Percentiles rank a stretch among this genome's conserved stretches.
Evolutionary conservation across 2,329 filamentous ascomycete species (phyloP).

Genomic region (Pseudogymnoascus sp.): DNA sequence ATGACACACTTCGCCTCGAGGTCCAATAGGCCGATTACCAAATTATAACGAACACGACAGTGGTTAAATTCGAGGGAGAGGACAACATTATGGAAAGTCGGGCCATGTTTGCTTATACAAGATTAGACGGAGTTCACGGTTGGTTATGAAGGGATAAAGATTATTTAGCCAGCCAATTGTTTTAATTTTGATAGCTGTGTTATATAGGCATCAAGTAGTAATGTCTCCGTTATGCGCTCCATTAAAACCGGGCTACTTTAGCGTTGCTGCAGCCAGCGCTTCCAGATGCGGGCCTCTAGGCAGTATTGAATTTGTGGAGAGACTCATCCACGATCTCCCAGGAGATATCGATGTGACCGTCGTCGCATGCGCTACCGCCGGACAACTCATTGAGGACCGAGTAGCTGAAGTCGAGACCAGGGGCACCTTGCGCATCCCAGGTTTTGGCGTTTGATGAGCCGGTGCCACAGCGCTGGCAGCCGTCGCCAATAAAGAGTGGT

Average conservation of each 20-base stretch:
- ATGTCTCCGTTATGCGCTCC: no score
- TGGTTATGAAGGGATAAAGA: no score
- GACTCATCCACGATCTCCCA: background rate
- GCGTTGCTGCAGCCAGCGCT: background rate
- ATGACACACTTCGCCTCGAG: no score
- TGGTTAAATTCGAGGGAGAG: no score
- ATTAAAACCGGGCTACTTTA: background rate
- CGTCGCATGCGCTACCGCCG: background rate
- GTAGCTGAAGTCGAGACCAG: slow-evolving; percentile 5
- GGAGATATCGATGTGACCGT: background rate
- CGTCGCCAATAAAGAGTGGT: background rate
- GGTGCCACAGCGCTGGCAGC: background rate
- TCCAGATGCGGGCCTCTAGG: background rate
- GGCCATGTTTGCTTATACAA: no score
- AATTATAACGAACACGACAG: no score
- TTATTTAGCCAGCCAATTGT: no score
- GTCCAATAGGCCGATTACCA: no score
- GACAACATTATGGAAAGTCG: no score
- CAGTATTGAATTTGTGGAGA: background rate
- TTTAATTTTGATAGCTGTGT: no score
- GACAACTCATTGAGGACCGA: background rate
- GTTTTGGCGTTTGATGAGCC: background rate
- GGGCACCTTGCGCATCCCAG: background rate
- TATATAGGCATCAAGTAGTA: no score
- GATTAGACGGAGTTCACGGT: no score